Evolutionary conservation across 768 basidiomycete genomes (phyloP).

Genomic region (Leccinum variicolor): DNA sequence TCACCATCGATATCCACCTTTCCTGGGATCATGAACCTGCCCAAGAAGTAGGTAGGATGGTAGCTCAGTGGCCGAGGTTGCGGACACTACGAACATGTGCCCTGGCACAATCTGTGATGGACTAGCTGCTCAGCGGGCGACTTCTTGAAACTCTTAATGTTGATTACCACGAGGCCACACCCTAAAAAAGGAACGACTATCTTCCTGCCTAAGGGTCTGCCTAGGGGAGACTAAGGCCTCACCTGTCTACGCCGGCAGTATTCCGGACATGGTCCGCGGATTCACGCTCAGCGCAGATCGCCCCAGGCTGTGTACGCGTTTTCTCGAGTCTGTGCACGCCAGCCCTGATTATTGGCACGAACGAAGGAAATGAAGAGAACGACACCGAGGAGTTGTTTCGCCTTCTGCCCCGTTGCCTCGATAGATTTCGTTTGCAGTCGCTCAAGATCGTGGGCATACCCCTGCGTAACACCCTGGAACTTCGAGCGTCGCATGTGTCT

Average conservation of each 20-base stretch:
- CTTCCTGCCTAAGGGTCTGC: too few species aligned
- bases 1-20: conserved; percentile 6
- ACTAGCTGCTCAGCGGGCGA: conserved; percentile 1
- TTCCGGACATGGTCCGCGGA: conserved; percentile 11
- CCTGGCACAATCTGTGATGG: conserved; percentile 13
- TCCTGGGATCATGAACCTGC: conserved; percentile 9
- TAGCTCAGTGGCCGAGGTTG: conserved; percentile 13
- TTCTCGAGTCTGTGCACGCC: conserved; percentile 10
- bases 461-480: not conserved
- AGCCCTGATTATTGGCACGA: too few species aligned
- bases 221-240: too few species aligned
- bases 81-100: conserved; percentile 9
- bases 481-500: not conserved
- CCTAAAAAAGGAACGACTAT: too few species aligned
- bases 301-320: conserved; percentile 3
- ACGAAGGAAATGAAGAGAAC: too few species aligned
- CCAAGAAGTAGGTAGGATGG: conserved; percentile 13
- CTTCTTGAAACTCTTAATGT: conserved; percentile 12
- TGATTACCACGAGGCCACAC: conserved; percentile 9
- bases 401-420: too few species aligned
- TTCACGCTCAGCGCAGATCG: conserved; percentile 8
- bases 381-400: too few species aligned
- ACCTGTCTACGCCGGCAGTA: conserved; percentile 8
- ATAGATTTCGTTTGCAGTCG: not conserved
- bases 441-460: conserved; percentile 4